A percentile compares a stretch with the other conserved stretches of the same genome.
Evolutionary conservation across 768 basidiomycete genomes (phyloP).

Genomic region (Melanogaster broomeanus): DNA sequence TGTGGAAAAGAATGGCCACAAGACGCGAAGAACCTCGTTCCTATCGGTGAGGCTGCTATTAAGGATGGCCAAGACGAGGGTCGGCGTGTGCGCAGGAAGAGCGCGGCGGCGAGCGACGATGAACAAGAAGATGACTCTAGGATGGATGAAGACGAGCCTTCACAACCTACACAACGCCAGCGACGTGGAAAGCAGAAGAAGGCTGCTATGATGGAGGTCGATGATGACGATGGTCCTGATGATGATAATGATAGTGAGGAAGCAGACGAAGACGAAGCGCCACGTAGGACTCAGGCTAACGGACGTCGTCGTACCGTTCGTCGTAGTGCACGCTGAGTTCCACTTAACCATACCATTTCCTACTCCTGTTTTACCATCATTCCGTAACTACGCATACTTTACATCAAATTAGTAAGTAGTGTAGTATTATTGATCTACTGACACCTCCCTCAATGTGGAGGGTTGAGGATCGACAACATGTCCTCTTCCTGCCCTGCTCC

Average conservation of each 20-base stretch:
- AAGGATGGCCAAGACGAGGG: slow-evolving; percentile 57
- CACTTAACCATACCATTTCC: not conserved
- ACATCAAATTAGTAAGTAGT: slow-evolving; percentile 13
- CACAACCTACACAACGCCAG: slow-evolving; percentile 30
- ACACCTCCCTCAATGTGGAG: slow-evolving; percentile 9
- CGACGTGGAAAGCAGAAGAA: slow-evolving; percentile 31
- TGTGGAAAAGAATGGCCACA: slow-evolving; percentile 64
- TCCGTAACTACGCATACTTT: slow-evolving; percentile 16
- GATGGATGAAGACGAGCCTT: slow-evolving; percentile 33
- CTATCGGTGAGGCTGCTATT: slow-evolving; percentile 71
- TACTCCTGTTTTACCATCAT: not conserved
- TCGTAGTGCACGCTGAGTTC: slow-evolving; percentile 16
- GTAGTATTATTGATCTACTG: slow-evolving; percentile 31
- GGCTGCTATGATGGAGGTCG: slow-evolving; percentile 42
- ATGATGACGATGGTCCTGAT: slow-evolving; percentile 45
- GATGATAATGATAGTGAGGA: slow-evolving; percentile 41
- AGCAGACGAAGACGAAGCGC: slow-evolving; percentile 23
- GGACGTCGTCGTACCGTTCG: slow-evolving; percentile 22
- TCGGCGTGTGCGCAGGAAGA: slow-evolving; percentile 37
- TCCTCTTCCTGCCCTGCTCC: slow-evolving; percentile 38
- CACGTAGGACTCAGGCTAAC: slow-evolving; percentile 16
- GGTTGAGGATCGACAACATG: slow-evolving; percentile 36
- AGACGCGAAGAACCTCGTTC: slow-evolving; percentile 47
- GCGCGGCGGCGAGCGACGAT: slow-evolving; percentile 37
- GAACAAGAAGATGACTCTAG: slow-evolving; percentile 46